Evolutionary conservation across 257 asterid genomes (phyloP).

Genomic region (Forsythia suspensa): DNA sequence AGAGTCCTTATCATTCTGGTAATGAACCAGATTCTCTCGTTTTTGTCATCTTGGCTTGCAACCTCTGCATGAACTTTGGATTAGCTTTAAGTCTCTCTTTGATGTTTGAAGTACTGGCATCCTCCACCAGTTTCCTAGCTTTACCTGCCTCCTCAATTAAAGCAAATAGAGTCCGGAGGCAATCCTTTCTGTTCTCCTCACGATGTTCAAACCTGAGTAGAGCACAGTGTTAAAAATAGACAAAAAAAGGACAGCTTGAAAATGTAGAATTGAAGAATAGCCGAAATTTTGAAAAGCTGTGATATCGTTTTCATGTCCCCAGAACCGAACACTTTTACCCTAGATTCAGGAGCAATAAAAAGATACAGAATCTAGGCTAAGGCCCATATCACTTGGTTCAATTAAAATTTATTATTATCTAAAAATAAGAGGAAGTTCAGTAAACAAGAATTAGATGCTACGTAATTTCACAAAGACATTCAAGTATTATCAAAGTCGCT

Average conservation of each 20-base stretch:
- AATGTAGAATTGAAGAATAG: neutral
- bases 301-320: neutral
- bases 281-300: neutral
- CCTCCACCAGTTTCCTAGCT: slow-evolving; percentile 68
- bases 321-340: neutral
- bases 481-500: slow-evolving; percentile 10
- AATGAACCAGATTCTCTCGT: slow-evolving; percentile 24
- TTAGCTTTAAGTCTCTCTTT: slow-evolving; percentile 77
- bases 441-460: neutral
- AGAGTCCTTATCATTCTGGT: slow-evolving; percentile 28
- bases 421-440: neutral
- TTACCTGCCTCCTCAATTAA: slow-evolving; percentile 83
- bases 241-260: neutral
- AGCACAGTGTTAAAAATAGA: neutral
- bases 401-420: neutral
- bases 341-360: neutral
- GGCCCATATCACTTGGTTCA: neutral
- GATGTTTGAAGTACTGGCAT: slow-evolving; percentile 53
- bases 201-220: slow-evolving; percentile 75
- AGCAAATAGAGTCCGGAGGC: slow-evolving; percentile 74
- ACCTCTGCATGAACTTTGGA: slow-evolving; percentile 75
- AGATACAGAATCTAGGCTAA: neutral
- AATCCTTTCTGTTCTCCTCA: slow-evolving; percentile 94
- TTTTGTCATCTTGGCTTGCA: slow-evolving; percentile 52
- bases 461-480: neutral